Base-by-base conservation (phyloP, 768 basidiomycete species). In the Psilocybe subaeruginosa region DNA sequence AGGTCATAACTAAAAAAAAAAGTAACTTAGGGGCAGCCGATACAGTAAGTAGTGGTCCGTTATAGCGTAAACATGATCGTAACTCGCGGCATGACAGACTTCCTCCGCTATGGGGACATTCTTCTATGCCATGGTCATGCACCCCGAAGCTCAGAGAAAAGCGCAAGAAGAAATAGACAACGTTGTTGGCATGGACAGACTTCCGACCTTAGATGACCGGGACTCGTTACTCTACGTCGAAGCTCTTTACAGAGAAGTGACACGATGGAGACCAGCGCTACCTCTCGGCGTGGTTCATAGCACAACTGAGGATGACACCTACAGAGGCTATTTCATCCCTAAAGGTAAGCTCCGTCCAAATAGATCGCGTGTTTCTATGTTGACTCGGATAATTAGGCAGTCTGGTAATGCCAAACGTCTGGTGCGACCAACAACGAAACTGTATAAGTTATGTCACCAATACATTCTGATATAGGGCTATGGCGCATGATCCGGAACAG, bases 101-200 rank as follows among this genome's bases (percentile, higher is more conserved):
- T 31, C 59, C 2, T 55, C 55, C 23, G 50, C 58, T 3, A 64
- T 60, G 17, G 31, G 31, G 1, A 47, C 58, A 3, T 68, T 77
- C 62, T 47, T 77, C 33, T 63, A 74, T n/a, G 66, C 70, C 16
- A 70, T 77, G 69, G 54, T 68, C 11, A 33, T 59, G 8, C 53
- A 75, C 57, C 76, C 76, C 0, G 68, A 76, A 4, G 65, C 69
- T 0, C 74, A 75, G 58, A 59, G 55, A 14, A 72, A 70, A 58
- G 76, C 73, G 2, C 76, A 74, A 54, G 66, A 46, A 8, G 76
- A 77, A 59, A 65, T 78, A n/a, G 74, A 78, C 54, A 59, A 61
- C 0, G 65, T 76, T 4, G 62, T 76, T 33, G 76, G 77, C 2
- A 29, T 31, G 0, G 62, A 68, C 16, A 66, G 75, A 1, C 61